Evolutionary conservation across 2,329 filamentous ascomycete species (phyloP).

Genomic region (Exophiala bonariae): DNA sequence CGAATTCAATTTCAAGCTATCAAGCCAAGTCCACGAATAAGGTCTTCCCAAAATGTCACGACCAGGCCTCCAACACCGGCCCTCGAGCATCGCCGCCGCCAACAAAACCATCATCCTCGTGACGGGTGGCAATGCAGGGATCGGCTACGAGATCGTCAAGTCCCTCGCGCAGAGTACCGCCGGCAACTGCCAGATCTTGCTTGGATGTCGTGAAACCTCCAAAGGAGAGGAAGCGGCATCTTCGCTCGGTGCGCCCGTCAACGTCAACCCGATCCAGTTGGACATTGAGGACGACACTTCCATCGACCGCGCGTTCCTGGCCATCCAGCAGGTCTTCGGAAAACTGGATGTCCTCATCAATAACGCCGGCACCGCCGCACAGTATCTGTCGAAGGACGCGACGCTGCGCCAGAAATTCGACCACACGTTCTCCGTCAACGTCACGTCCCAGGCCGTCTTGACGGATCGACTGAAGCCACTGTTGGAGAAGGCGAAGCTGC

Average conservation of each 20-base stretch:
- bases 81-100: constrained; percentile 17
- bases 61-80: constrained; percentile 18
- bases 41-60: constrained; percentile 26
- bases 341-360: constrained; percentile 38
- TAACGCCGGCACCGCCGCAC: constrained; percentile 33
- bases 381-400: constrained; percentile 11
- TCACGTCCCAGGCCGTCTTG: constrained; percentile 25
- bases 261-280: constrained; percentile 33
- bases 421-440: constrained; percentile 29
- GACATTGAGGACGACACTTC: constrained; percentile 36
- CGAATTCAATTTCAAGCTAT: too few species aligned
- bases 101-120: constrained; percentile 28
- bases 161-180: constrained; percentile 33
- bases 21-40: too few species aligned
- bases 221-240: constrained; percentile 36
- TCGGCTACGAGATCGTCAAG: constrained; percentile 29
- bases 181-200: constrained; percentile 30
- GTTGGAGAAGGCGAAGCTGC: constrained; percentile 21
- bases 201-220: constrained; percentile 35
- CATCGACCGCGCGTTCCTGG: constrained; percentile 33
- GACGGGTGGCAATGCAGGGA: constrained; percentile 19
- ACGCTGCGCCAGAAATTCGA: constrained; percentile 26
- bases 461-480: constrained; percentile 23
- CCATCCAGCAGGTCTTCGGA: constrained; percentile 35
- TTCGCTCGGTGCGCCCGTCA: constrained; percentile 25